Evolutionary conservation across 805 yeast genomes (phyloP), one percentile per base, ranked within the genome.

Genomic region (Nakazawaea ernobii): DNA sequence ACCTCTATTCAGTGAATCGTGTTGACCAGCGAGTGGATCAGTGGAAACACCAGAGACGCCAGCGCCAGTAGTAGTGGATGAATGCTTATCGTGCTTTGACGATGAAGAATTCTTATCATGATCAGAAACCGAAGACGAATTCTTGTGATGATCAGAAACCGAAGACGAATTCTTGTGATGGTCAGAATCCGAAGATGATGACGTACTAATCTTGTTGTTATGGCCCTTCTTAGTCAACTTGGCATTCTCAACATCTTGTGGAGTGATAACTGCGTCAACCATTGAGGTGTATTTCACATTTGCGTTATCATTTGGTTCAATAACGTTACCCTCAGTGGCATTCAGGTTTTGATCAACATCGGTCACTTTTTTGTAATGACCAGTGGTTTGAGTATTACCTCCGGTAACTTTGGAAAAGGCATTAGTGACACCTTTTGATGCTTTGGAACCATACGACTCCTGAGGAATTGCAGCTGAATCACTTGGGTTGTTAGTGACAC

Each of bases 401-500:
- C 42, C 40, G 3, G 43, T 33, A 4, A 29, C 49, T n/a, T 35
- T 33, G 20, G 33, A 27, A 15, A 38, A 20, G n/a, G 29, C 38
- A 32, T 39, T 37, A 6, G 41, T 40, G n/a, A 39, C 29, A 13
- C 43, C 47, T 17, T 39, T 13, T 8, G 36, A 32, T 14, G 40
- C 35, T 24, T 35, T 39, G 8, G 37, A 35, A 15, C 33, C 26
- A 17, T 36, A 44, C 2, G 37, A 14, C 11, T 32, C 32, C 10
- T 32, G 17, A 8, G 44, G 44, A 26, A 14, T 8, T 29, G 32
- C 42, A 85, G 79, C n/a, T 60, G 71, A 28, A 73, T 83, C 28
- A 90, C 95, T 24, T 63, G 48, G 50, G 66, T 66, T 40, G 69
- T 86, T 27, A 75, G 80, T 55, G 77, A 81, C 55, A 74, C 35